A percentile compares a stretch with the other conserved stretches of the same genome.
phyloP scores from a whole-genome alignment of 1,139 yeast species.

The Kodamaea anthophila region DNA sequence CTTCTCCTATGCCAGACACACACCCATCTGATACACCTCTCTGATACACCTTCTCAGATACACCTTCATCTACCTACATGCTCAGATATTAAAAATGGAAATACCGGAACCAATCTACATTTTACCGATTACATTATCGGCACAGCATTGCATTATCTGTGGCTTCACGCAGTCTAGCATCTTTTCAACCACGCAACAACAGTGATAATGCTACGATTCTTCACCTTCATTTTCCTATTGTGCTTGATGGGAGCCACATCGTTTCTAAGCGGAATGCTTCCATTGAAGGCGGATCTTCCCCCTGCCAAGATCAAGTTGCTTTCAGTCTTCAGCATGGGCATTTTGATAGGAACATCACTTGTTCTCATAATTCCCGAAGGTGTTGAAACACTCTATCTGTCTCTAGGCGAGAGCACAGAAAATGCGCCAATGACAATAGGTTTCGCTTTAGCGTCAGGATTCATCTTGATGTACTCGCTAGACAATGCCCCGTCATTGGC shows the following conservation, averaged over 20 bases:
- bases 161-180: no score
- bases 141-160: no score
- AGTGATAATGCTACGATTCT: no score
- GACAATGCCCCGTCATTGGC: constrained; percentile 25
- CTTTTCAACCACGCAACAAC: no score
- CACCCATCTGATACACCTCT: no score
- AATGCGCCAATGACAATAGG: constrained; percentile 14
- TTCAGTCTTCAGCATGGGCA: constrained; percentile 55
- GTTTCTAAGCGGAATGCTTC: constrained; percentile 28
- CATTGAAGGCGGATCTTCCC: constrained; percentile 19
- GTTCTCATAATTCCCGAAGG: constrained; percentile 72
- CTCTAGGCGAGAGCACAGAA: constrained; percentile 12
- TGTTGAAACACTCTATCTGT: constrained; percentile 38
- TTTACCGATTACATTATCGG: no score
- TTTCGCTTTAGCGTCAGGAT: constrained; percentile 40
- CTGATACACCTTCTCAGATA: no score
- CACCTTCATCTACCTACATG: no score
- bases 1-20: no score
- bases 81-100: no score
- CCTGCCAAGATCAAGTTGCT: constrained; percentile 16
- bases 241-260: constrained; percentile 27
- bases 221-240: no score
- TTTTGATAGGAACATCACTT: constrained; percentile 58
- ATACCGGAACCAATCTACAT: no score
- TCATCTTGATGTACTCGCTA: constrained; percentile 43